phyloP scores from a whole-genome alignment of 768 basidiomycete species.

The Boletus pseudo-olivaceus region DNA sequence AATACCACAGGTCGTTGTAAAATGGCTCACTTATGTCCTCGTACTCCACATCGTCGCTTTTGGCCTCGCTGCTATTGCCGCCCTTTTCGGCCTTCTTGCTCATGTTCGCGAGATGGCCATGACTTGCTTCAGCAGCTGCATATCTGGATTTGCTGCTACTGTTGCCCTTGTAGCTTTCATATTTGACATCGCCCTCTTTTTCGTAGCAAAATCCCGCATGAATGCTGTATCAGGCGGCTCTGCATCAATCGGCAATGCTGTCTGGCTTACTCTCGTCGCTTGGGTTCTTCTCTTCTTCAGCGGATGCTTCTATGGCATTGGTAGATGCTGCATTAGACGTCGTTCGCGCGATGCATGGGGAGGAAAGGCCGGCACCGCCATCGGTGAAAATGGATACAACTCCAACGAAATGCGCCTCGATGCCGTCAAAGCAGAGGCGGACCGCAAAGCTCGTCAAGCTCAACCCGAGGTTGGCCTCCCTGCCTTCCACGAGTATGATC shows the following conservation, averaged over 20 bases:
- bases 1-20: slow-evolving; percentile 80
- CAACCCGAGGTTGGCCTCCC: slow-evolving; percentile 66
- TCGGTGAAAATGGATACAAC: slow-evolving; percentile 37
- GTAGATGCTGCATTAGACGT: slow-evolving; percentile 77
- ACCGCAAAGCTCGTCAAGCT: slow-evolving; percentile 69
- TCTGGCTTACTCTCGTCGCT: slow-evolving; percentile 88
- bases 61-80: slow-evolving; percentile 61
- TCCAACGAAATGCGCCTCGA: slow-evolving; percentile 66
- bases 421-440: slow-evolving; percentile 82
- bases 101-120: slow-evolving; percentile 86
- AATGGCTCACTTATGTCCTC: slow-evolving; percentile 94
- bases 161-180: slow-evolving; percentile 85
- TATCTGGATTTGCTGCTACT: slow-evolving; percentile 77
- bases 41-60: slow-evolving; percentile 91
- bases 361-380: slow-evolving; percentile 31
- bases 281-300: slow-evolving; percentile 87
- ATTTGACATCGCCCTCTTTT: slow-evolving; percentile 90
- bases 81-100: slow-evolving; percentile 82
- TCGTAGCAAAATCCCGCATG: slow-evolving; percentile 82
- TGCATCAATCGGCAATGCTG: slow-evolving; percentile 80
- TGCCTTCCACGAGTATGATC: slow-evolving; percentile 65
- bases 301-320: slow-evolving; percentile 82
- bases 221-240: slow-evolving; percentile 66
- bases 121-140: slow-evolving; percentile 75
- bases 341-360: slow-evolving; percentile 43